These are phyloP conservation scores for Candida krabiensis DNA, from an alignment of 805 yeast genomes.

Conservation along the genomic window DNA sequence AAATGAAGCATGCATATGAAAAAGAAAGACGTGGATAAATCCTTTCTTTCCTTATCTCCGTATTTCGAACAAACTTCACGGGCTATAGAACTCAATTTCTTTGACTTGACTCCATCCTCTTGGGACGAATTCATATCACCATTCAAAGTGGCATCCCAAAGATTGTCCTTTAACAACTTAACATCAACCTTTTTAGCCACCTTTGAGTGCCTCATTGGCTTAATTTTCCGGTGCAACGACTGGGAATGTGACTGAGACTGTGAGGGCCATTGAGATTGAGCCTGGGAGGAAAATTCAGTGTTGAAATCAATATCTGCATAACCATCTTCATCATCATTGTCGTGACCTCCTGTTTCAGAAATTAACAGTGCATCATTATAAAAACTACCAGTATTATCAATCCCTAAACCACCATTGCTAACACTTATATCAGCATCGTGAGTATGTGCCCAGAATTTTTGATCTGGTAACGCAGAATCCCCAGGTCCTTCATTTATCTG, in stretches of 20 bases:
- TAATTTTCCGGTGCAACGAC: constrained; percentile 30
- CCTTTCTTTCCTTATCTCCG: constrained; percentile 54
- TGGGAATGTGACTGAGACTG: constrained; percentile 4
- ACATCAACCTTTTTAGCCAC: constrained; percentile 82
- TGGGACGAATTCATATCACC: too few species aligned
- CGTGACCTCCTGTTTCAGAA: constrained; percentile 31
- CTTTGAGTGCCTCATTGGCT: constrained; percentile 59
- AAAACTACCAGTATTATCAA: constrained; percentile 27
- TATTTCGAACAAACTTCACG: constrained; percentile 43
- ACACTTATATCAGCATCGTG: constrained; percentile 36
- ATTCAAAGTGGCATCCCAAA: constrained; percentile 57
- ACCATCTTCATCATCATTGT: constrained; percentile 39
- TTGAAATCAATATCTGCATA: constrained; percentile 18
- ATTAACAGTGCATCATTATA: constrained; percentile 5
- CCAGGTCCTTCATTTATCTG: constrained; percentile 24
- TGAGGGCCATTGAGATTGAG: background rate
- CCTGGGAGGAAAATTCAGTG: constrained; percentile 8
- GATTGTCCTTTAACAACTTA: constrained; percentile 64
- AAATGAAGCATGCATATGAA: constrained; percentile 81
- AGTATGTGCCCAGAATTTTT: constrained; percentile 69
- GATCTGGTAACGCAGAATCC: constrained; percentile 44
- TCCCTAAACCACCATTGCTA: constrained; percentile 29
- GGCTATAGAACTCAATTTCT: constrained; percentile 23
- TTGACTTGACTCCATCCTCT: constrained; percentile 7
- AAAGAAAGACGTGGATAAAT: constrained; percentile 80